Percentiles rank a stretch among this genome's conserved stretches.
These are phyloP conservation scores for Albatrellus sp. DNA, from an alignment of 1,284 basidiomycete genomes.

Conservation along the genomic window DNA sequence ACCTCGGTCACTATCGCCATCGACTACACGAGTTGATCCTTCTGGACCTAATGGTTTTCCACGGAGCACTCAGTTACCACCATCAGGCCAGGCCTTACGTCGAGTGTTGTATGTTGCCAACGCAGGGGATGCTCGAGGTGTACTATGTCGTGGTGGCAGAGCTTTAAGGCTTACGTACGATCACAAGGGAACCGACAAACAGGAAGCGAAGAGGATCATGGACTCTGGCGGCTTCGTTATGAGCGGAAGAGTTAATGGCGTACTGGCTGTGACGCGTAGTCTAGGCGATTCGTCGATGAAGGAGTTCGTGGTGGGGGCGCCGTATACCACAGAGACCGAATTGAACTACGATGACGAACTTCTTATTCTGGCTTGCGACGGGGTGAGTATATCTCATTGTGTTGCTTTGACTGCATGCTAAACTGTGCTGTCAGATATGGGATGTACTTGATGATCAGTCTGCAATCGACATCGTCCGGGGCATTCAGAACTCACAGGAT, in stretches of 20 bases:
- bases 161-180: conserved; percentile 95
- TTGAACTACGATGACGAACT: conserved; percentile 88
- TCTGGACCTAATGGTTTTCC: conserved; percentile 7
- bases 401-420: conserved; percentile 6
- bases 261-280: conserved; percentile 92
- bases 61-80: conserved; percentile 27
- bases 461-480: conserved; percentile 78
- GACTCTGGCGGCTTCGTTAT: conserved; percentile 98
- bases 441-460: conserved; percentile 90
- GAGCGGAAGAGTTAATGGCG: conserved; percentile 96
- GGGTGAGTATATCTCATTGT: conserved; percentile 44
- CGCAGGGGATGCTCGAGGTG: conserved; percentile 87
- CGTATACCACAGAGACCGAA: conserved; percentile 95
- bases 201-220: conserved; percentile 94
- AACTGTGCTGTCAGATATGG: conserved; percentile 65
- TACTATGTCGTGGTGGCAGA: conserved; percentile 80
- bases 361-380: conserved; percentile 94
- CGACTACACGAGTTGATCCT: conserved; percentile 6
- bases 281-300: conserved; percentile 98
- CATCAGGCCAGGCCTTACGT: conserved; percentile 29
- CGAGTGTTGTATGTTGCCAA: conserved; percentile 94
- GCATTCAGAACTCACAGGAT: conserved; percentile 68
- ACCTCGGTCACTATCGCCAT: conserved; percentile 17
- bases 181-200: conserved; percentile 95
- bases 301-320: conserved; percentile 96